Evolutionary conservation across 768 basidiomycete species (phyloP).

Genomic region (Xerocomus brunneocitrinus): DNA sequence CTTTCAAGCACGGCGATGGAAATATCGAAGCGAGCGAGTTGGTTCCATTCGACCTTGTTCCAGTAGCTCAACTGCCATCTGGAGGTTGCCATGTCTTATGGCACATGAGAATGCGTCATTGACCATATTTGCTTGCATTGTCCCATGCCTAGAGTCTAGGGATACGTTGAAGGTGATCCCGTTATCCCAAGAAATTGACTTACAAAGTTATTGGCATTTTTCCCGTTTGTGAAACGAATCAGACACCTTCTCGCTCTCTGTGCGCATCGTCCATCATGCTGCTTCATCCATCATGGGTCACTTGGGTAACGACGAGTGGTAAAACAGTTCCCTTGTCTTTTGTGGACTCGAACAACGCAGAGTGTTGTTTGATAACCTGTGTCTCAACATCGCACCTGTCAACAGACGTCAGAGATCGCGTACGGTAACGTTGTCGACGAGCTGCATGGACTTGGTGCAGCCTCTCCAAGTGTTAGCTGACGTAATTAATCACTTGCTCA

Average conservation of each 20-base stretch:
- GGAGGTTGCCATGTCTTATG: too few relatives aligned
- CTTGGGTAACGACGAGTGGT: slow-evolving; percentile 33
- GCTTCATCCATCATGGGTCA: slow-evolving; percentile 67
- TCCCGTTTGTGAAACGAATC: slow-evolving; percentile 72
- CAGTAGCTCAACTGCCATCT: too few relatives aligned
- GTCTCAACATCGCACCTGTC: not conserved
- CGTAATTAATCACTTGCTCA: slow-evolving; percentile 6
- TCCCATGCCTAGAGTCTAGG: too few relatives aligned
- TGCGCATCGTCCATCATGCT: slow-evolving; percentile 43
- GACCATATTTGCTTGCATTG: too few relatives aligned
- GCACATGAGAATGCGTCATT: too few relatives aligned
- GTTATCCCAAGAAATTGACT: too few relatives aligned
- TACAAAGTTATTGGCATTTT: slow-evolving; percentile 37
- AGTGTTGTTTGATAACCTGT: slow-evolving; percentile 71
- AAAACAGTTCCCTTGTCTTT: slow-evolving; percentile 56
- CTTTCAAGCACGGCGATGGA: not conserved
- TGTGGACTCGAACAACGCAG: slow-evolving; percentile 63
- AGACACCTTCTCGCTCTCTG: slow-evolving; percentile 46
- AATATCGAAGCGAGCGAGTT: not conserved
- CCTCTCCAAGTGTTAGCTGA: slow-evolving; percentile 3
- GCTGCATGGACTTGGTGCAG: slow-evolving; percentile 38
- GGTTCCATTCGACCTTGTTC: not conserved
- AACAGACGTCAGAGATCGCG: slow-evolving; percentile 16
- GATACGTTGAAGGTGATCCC: too few relatives aligned
- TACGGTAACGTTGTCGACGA: slow-evolving; percentile 55